Evolutionary conservation across 2,329 filamentous ascomycete genomes (phyloP).

Genomic region (Ambrosiella beaveri): DNA sequence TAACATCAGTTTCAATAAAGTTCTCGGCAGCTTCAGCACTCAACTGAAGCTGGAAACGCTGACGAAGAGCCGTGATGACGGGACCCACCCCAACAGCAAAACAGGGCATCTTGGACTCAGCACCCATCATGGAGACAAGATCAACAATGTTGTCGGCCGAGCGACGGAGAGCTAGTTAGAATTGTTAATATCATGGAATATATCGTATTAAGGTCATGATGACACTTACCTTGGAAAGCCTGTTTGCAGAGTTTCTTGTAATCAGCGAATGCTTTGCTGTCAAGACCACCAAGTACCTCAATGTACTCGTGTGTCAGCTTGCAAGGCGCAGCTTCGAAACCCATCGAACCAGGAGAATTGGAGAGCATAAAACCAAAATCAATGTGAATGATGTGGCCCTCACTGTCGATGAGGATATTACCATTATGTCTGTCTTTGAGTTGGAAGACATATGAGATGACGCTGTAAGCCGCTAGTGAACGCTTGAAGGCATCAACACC

Average conservation of each 20-base stretch:
- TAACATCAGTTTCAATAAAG: slow-evolving; percentile 64
- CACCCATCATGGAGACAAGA: slow-evolving; percentile 69
- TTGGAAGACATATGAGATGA: slow-evolving; percentile 69
- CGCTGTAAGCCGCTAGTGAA: slow-evolving; percentile 70
- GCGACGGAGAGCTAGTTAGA: slow-evolving; percentile 44
- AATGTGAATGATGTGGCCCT: slow-evolving; percentile 75
- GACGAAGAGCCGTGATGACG: slow-evolving; percentile 50
- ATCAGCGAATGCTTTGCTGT: slow-evolving; percentile 51
- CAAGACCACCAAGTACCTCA: slow-evolving; percentile 60
- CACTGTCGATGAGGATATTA: slow-evolving; percentile 70
- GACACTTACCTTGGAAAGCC: slow-evolving; percentile 53
- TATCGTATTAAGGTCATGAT: background rate
- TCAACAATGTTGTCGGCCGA: slow-evolving; percentile 70
- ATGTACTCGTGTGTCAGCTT: slow-evolving; percentile 78
- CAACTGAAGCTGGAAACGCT: slow-evolving; percentile 65
- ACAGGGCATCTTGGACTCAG: slow-evolving; percentile 70
- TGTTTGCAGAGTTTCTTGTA: slow-evolving; percentile 70
- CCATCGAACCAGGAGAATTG: slow-evolving; percentile 68
- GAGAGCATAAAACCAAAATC: slow-evolving; percentile 85
- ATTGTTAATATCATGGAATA: slow-evolving; percentile 13
- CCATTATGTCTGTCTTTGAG: slow-evolving; percentile 78
- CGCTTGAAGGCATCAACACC: slow-evolving; percentile 65
- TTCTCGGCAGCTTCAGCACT: slow-evolving; percentile 66
- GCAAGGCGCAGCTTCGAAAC: slow-evolving; percentile 74
- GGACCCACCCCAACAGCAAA: slow-evolving; percentile 58